Evolutionary conservation across 257 asterid species (phyloP), one percentile per base, ranked within the genome.

Genomic region (Leonotis leonurus): DNA sequence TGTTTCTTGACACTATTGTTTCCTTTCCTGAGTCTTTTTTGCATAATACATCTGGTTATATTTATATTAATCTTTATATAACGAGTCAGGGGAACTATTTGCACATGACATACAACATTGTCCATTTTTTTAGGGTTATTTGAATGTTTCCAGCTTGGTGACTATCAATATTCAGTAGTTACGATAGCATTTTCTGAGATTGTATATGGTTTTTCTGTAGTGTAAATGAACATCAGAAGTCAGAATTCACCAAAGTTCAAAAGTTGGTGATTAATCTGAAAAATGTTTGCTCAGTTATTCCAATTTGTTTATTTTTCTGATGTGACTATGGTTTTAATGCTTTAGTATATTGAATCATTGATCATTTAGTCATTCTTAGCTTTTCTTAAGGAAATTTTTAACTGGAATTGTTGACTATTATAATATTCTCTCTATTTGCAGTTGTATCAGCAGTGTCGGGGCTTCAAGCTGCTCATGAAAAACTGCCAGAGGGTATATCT

Each of bases 371-470:
- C n/a, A n/a, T n/a, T n/a, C n/a, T n/a, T n/a, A n/a, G n/a, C n/a
- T n/a, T n/a, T n/a, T n/a, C n/a, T n/a, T n/a, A n/a, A n/a, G n/a
- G n/a, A n/a, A n/a, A n/a, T n/a, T n/a, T n/a, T n/a, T n/a, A n/a
- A n/a, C 55, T 27, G 70, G 24, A 13, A 11, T 32, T 33, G 10
- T 3, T 50, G 43, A 45, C 53, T 39, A 57, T 35, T 36, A 8
- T 43, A 25, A 32, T 36, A 33, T 45, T 12, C 37, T 57, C 39
- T 70, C 17, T 51, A 3, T 54, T 62, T 73, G 77, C 87, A 83
- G 90, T 83, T 21, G 39, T 78, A 43, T 83, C 90, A 67, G 65
- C 90, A 50, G 70, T 81, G 43, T 72, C 90, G 57, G 87, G 87
- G 73, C 81, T 81, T 55, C 35, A 80, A 65, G 78, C 76, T 61